These are phyloP conservation scores for Aspergillus neoniger DNA, from an alignment of 2,329 filamentous ascomycete species.

Conservation along the genomic window DNA sequence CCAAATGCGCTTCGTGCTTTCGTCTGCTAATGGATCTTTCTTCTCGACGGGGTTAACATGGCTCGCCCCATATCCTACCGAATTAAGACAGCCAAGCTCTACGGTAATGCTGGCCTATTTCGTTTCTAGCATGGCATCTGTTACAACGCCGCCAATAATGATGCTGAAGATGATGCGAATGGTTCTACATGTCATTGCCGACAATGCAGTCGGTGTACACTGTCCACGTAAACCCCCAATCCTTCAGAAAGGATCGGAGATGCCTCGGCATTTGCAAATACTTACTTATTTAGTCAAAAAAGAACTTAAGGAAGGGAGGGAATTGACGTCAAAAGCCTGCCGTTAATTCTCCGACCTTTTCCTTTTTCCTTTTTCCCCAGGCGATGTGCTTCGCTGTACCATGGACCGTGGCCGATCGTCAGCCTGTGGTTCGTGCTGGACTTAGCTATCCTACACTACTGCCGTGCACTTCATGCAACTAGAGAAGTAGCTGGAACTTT, in stretches of 20 bases:
- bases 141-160: background rate
- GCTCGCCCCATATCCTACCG: slow-evolving; percentile 7
- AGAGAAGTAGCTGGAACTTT: background rate
- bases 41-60: background rate
- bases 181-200: background rate
- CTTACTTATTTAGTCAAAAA: background rate
- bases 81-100: background rate
- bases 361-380: background rate
- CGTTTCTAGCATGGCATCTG: background rate
- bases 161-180: background rate
- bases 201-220: background rate
- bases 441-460: background rate
- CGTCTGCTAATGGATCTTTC: background rate
- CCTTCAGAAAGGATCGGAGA: background rate
- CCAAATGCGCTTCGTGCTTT: background rate
- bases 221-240: background rate
- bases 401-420: slow-evolving; percentile 10
- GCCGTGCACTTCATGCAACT: background rate
- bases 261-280: background rate
- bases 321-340: background rate
- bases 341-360: slow-evolving; percentile 3
- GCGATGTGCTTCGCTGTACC: background rate
- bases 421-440: slow-evolving; percentile 8
- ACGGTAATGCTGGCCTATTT: background rate
- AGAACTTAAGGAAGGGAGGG: background rate